Percentiles rank a stretch among this genome's conserved stretches.
Conservation (phyloP, 176 grass and related monocot genomes). For the Hordeum marinum region DNA sequence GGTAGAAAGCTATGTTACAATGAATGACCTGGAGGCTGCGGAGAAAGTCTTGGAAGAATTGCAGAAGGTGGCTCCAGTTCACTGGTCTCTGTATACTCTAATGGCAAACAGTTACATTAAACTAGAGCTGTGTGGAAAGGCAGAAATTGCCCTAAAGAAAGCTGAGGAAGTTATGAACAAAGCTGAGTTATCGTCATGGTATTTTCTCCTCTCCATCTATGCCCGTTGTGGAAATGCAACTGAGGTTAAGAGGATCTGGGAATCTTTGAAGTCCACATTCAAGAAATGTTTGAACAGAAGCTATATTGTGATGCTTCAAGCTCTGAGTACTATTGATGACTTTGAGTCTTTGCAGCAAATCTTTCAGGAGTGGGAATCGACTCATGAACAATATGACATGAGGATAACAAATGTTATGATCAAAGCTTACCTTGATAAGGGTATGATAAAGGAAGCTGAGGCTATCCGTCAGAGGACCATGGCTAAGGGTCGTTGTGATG, state of each 20-base stretch:
- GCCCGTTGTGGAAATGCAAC: slow-evolving; percentile 35
- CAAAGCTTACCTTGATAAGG: background rate
- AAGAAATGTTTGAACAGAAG: background rate
- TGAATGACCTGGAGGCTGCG: slow-evolving; percentile 30
- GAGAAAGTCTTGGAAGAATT: slow-evolving; percentile 26
- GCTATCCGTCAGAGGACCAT: slow-evolving; percentile 29
- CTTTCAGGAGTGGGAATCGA: slow-evolving; percentile 8
- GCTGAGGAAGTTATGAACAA: background rate
- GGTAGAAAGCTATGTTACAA: slow-evolving; percentile 28
- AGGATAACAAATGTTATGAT: slow-evolving; percentile 45
- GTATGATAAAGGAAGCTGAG: slow-evolving; percentile 8
- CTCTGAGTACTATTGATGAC: slow-evolving; percentile 41
- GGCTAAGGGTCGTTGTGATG: slow-evolving; percentile 13
- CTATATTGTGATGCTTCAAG: background rate
- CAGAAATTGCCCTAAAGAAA: slow-evolving; percentile 41
- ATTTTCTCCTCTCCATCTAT: slow-evolving; percentile 30
- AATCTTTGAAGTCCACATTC: slow-evolving; percentile 35
- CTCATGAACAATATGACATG: slow-evolving; percentile 21
- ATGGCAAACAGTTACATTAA: slow-evolving; percentile 43
- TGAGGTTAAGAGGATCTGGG: slow-evolving; percentile 53
- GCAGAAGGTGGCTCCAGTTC: background rate
- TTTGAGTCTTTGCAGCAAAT: slow-evolving; percentile 20
- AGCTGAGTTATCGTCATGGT: background rate
- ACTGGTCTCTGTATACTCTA: background rate
- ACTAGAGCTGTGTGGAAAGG: slow-evolving; percentile 29